phyloP scores from a whole-genome alignment of 768 basidiomycete genomes.

The Lactifluus piperatus region DNA sequence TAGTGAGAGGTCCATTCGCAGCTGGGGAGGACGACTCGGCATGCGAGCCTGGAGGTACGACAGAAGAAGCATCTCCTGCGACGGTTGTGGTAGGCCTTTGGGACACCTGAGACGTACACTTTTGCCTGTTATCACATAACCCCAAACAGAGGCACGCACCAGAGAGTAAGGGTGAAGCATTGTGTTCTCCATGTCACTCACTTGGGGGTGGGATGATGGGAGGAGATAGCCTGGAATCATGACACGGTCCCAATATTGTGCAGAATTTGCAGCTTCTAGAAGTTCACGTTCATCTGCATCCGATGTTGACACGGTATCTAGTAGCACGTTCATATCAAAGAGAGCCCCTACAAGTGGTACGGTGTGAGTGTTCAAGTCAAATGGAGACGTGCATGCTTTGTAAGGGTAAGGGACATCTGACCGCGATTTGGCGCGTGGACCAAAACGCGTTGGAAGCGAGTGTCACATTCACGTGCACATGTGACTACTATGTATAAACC shows the following conservation, averaged over 20 bases:
- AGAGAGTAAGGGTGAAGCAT: neutral
- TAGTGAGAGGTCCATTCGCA: neutral
- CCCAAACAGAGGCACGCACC: neutral
- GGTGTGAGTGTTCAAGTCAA: neutral
- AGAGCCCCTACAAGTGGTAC: neutral
- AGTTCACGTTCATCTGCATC: constrained; percentile 15
- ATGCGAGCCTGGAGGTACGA: neutral
- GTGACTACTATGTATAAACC: neutral
- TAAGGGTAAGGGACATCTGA: too few relatives aligned
- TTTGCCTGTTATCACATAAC: neutral
- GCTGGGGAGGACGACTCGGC: neutral
- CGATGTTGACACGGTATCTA: constrained; percentile 10
- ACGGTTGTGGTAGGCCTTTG: neutral
- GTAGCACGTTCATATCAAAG: neutral
- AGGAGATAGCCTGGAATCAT: neutral
- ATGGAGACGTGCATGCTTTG: neutral
- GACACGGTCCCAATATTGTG: constrained; percentile 11
- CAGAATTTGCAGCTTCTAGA: constrained; percentile 7
- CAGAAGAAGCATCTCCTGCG: neutral
- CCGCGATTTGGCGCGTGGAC: too few relatives aligned
- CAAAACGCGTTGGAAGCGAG: neutral
- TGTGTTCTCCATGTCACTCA: neutral
- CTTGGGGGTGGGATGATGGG: neutral
- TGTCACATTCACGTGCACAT: constrained; percentile 7
- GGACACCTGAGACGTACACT: constrained; percentile 1